Evolutionary conservation across 345 rosid genomes (phyloP), one percentile per base, ranked within the genome.

Genomic region (Stellera chamaejasme): DNA sequence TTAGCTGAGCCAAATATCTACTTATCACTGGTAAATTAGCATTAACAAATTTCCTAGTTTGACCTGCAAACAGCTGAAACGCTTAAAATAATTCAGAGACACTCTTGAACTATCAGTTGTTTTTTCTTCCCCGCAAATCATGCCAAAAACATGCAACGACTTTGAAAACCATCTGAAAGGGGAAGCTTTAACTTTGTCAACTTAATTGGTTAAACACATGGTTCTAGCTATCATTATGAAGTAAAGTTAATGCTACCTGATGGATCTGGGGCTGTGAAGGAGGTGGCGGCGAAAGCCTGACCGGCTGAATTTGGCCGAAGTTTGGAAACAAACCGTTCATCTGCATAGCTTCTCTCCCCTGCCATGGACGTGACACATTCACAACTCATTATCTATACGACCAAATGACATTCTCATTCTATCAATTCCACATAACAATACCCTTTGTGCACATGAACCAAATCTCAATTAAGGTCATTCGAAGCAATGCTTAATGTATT

Each of bases 321-420:
- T 78, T 63, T 59, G 88, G 80, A 59, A 85, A 85, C 72, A 80
- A 61, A 44, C 75, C 68, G 46, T 82, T 56, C 82, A 85, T 75
- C 61, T 77, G 82, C 63, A 78, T 71, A n/a, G 84, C 54, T 60
- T 82, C 86, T 53, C 82, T 75, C 58, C 71, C 93, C 93, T 81
- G 65, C 71, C 58, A 66, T 23, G 10, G 52, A 10, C 11, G 14
- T 4, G 12, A 56, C 11, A 44, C 43, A 25, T 41, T 13, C 27
- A 54, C n/a, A 66, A 15, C 60, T n/a, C 11, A 49, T 36, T 32
- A 11, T 6, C 10, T n/a, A 28, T 55, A 56, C 25, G 71, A 70
- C 42, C 42, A 25, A 60, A 64, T 51, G 44, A 45, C 64, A 69
- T 66, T 54, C 56, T 7, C 4, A 45, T 27, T 47, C 9, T 12